phyloP scores from a whole-genome alignment of 2,329 filamentous ascomycete species.

The Alternaria conjuncta region DNA sequence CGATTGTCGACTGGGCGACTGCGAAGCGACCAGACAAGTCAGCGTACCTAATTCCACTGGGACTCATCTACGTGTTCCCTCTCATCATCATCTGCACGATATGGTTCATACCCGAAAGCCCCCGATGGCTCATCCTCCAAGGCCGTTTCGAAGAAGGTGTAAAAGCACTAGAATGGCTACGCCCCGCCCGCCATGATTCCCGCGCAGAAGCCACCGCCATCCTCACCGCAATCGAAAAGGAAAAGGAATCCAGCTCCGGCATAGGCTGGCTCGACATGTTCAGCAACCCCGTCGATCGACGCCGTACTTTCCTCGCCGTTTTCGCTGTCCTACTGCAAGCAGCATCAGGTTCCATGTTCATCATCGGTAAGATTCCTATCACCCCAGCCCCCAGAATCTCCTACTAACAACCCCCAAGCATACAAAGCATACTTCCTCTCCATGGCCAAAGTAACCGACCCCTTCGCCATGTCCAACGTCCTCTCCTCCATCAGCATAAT shows the following conservation, averaged over 20 bases:
- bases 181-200: slow-evolving; percentile 50
- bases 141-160: slow-evolving; percentile 37
- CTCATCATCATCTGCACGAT: slow-evolving; percentile 51
- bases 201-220: slow-evolving; percentile 39
- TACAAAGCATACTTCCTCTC: slow-evolving; percentile 65
- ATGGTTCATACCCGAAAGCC: slow-evolving; percentile 41
- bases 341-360: slow-evolving; percentile 49
- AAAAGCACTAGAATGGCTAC: slow-evolving; percentile 50
- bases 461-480: slow-evolving; percentile 65
- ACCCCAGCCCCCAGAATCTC: not conserved
- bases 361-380: slow-evolving; percentile 47
- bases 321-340: slow-evolving; percentile 46
- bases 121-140: slow-evolving; percentile 43
- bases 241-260: slow-evolving; percentile 36
- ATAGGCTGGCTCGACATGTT: slow-evolving; percentile 47
- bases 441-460: slow-evolving; percentile 62
- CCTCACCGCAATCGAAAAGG: slow-evolving; percentile 41
- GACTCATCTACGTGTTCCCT: slow-evolving; percentile 60
- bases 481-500: slow-evolving; percentile 61
- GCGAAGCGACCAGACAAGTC: slow-evolving; percentile 42
- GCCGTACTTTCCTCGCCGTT: slow-evolving; percentile 46
- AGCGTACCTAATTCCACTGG: slow-evolving; percentile 56
- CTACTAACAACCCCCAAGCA: slow-evolving; percentile 19
- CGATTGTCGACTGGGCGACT: slow-evolving; percentile 60
- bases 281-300: slow-evolving; percentile 41